Evolutionary conservation across 176 grass and related monocot species (phyloP).

Genomic region (Aegilops speltoides): DNA sequence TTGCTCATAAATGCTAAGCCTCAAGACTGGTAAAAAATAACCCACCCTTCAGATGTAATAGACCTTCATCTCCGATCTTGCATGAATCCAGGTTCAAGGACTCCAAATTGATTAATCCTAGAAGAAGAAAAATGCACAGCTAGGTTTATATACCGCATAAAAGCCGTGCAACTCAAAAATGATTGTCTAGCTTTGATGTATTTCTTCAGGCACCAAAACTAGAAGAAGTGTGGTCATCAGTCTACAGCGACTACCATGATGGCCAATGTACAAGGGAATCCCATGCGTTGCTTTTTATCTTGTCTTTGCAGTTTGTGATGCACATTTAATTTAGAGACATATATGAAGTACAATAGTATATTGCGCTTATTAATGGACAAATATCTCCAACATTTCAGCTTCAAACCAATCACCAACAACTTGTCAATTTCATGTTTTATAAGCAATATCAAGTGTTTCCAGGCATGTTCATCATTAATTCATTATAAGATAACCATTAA

Average conservation of each 20-base stretch:
- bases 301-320: neutral
- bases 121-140: constrained; percentile 13
- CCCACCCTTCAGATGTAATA: constrained; percentile 76
- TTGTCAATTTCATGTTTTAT: neutral
- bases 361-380: neutral
- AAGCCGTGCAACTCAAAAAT: neutral
- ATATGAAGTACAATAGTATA: neutral
- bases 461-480: neutral
- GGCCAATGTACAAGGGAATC: neutral
- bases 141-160: constrained; percentile 8
- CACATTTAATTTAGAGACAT: neutral
- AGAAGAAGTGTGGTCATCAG: neutral
- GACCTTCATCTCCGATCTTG: constrained; percentile 80
- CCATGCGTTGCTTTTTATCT: neutral
- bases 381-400: neutral
- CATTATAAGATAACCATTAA: constrained; percentile 6
- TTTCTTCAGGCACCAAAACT: neutral
- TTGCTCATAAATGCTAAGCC: neutral
- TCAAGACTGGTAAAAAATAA: neutral
- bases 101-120: constrained; percentile 84
- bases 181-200: neutral
- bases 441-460: neutral
- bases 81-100: constrained; percentile 95
- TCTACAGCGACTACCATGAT: neutral
- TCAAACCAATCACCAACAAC: neutral